Evolutionary conservation across 2,329 filamentous ascomycete species (phyloP).

Genomic region (Alternaria gaisen): DNA sequence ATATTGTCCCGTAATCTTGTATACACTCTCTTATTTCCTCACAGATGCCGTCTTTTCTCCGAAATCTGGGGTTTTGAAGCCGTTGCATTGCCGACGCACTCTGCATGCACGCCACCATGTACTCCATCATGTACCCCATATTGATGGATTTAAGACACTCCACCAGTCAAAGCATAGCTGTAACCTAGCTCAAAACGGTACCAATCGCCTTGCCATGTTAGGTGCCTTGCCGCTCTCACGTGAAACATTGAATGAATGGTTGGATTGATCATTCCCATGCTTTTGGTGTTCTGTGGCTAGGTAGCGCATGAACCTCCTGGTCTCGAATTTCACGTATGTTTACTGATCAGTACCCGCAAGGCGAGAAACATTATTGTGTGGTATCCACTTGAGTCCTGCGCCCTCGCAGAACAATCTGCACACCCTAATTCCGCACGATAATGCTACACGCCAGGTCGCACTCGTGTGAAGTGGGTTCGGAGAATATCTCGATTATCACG

Average conservation of each 20-base stretch:
- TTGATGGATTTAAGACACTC: neutral
- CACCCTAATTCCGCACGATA: neutral
- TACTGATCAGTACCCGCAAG: conserved; percentile 6
- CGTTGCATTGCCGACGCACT: conserved; percentile 3
- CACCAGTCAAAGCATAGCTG: conserved; percentile 4
- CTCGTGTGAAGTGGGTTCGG: neutral
- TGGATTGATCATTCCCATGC: neutral
- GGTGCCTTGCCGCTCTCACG: neutral
- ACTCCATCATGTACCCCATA: conserved; percentile 9
- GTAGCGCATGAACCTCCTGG: neutral
- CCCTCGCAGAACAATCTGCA: neutral
- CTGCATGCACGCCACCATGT: conserved; percentile 6
- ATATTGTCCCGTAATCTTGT: conserved; percentile 7
- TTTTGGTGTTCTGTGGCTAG: neutral
- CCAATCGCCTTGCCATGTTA: neutral
- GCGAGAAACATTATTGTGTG: too few relatives aligned
- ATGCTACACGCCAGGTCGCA: neutral
- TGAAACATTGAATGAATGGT: neutral
- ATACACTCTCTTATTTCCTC: neutral
- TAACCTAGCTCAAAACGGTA: neutral
- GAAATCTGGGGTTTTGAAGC: conserved; percentile 4
- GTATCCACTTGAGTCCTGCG: neutral
- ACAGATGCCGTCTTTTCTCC: conserved; percentile 5
- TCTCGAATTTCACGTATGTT: neutral
- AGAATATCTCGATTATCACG: neutral